phyloP scores from a whole-genome alignment of 257 asterid genomes.

The Nicotiana benthamiana region DNA sequence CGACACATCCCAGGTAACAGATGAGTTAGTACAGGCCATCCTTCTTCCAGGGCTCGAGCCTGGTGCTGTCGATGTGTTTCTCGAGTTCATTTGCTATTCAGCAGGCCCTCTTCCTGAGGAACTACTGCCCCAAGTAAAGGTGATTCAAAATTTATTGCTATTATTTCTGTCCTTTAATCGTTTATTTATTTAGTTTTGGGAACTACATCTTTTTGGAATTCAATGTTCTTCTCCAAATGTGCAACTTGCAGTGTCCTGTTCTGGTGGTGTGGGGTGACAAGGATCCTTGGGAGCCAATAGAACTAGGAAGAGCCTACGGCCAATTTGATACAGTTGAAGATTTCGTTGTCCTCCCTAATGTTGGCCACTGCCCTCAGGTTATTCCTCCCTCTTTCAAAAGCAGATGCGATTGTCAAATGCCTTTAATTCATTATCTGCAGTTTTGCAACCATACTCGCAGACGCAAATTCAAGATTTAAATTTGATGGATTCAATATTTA shows the following conservation, averaged over 20 bases:
- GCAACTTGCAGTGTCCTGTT: slow-evolving; percentile 63
- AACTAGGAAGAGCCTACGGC: slow-evolving; percentile 68
- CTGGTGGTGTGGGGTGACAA: slow-evolving; percentile 94
- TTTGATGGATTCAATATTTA: neutral
- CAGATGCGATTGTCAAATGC: neutral
- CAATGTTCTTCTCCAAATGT: neutral
- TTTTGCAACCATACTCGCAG: neutral
- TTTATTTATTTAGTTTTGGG: too few species aligned
- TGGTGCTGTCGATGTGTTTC: slow-evolving; percentile 94
- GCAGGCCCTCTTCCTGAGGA: slow-evolving; percentile 97
- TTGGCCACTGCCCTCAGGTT: slow-evolving; percentile 98
- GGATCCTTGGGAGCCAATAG: slow-evolving; percentile 99
- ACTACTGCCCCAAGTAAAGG: slow-evolving; percentile 83
- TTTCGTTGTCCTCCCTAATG: slow-evolving; percentile 73
- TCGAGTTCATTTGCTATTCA: slow-evolving; percentile 93
- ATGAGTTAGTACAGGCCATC: slow-evolving; percentile 71
- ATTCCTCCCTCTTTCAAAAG: slow-evolving; percentile 5
- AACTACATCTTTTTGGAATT: too few species aligned
- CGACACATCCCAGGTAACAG: slow-evolving; percentile 91
- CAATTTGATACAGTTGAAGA: slow-evolving; percentile 65
- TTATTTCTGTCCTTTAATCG: too few species aligned
- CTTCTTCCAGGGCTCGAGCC: slow-evolving; percentile 90
- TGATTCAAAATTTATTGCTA: slow-evolving; percentile 2
- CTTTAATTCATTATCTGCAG: neutral
- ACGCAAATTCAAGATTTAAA: neutral